These are phyloP conservation scores for Camelina sativa DNA, from an alignment of 345 rosid species.

Conservation along the genomic window DNA sequence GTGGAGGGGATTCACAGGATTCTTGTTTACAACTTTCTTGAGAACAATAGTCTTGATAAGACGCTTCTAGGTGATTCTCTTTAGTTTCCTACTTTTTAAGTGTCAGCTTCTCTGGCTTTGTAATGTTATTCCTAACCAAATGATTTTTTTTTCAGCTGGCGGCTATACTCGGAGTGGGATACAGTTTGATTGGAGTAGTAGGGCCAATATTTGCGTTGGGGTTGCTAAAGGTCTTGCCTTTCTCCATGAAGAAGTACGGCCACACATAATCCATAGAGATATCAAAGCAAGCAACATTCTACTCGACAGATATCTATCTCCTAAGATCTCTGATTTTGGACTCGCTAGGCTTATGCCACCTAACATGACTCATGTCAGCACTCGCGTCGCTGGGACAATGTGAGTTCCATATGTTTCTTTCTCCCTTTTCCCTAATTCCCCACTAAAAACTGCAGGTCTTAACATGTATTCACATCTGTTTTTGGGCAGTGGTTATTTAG, in stretches of 20 bases:
- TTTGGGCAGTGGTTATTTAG: slow-evolving; percentile 81
- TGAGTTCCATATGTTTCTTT: slow-evolving; percentile 49
- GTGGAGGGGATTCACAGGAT: slow-evolving; percentile 80
- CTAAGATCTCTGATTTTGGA: slow-evolving; percentile 97
- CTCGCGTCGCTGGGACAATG: slow-evolving; percentile 99
- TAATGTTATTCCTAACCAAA: slow-evolving; percentile 5
- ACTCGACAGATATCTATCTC: slow-evolving; percentile 72
- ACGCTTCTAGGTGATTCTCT: slow-evolving; percentile 75
- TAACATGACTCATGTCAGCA: slow-evolving; percentile 88
- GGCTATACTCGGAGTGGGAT: slow-evolving; percentile 51
- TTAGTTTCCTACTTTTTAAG: neutral
- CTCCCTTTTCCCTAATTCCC: neutral
- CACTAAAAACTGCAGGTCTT: slow-evolving; percentile 10
- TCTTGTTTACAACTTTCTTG: slow-evolving; percentile 87
- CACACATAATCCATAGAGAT: slow-evolving; percentile 87
- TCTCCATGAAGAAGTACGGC: slow-evolving; percentile 86
- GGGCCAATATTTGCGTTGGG: slow-evolving; percentile 74
- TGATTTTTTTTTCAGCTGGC: slow-evolving; percentile 54
- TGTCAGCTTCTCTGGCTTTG: slow-evolving; percentile 23
- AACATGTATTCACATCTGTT: slow-evolving; percentile 26
- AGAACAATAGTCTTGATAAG: slow-evolving; percentile 86
- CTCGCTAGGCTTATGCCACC: slow-evolving; percentile 91
- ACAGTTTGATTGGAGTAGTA: slow-evolving; percentile 78
- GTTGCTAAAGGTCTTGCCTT: slow-evolving; percentile 85
- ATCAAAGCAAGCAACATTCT: slow-evolving; percentile 97